Conservation (phyloP, 768 basidiomycete species). For the Lentinula boryana region DNA sequence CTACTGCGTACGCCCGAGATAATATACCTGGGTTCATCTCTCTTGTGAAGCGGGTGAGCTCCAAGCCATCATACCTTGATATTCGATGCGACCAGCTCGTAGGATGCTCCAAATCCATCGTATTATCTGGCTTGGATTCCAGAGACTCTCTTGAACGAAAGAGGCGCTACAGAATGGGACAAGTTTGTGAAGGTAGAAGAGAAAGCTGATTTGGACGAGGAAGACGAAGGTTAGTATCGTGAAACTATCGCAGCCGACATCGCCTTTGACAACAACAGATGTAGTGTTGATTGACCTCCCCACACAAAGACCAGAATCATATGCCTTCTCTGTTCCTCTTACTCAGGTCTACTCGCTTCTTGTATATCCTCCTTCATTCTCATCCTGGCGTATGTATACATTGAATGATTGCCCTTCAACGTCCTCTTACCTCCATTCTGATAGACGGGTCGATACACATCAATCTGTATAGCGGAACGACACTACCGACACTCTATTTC, state of each 20-base stretch:
- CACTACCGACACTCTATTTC: conserved; percentile 87
- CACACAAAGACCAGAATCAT: conserved; percentile 78
- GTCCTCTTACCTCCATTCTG: not conserved
- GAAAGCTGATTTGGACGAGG: conserved; percentile 48
- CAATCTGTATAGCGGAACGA: conserved; percentile 81
- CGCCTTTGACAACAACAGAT: conserved; percentile 36
- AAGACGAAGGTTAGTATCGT: conserved; percentile 59
- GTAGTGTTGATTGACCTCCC: conserved; percentile 84
- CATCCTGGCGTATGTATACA: conserved; percentile 63
- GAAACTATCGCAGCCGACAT: conserved; percentile 2
- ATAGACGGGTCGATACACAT: conserved; percentile 84
- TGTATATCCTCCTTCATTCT: conserved; percentile 76
- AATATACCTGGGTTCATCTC: conserved; percentile 93
- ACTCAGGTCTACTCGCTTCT: conserved; percentile 87
- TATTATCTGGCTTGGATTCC: conserved; percentile 94
- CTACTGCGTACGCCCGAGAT: conserved; percentile 85
- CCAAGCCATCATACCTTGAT: not conserved
- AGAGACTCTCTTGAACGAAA: conserved; percentile 76
- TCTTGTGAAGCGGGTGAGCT: conserved; percentile 78
- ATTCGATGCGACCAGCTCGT: conserved; percentile 9
- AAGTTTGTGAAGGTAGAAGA: conserved; percentile 87
- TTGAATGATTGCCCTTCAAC: not conserved
- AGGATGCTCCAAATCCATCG: conserved; percentile 72
- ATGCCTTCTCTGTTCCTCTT: conserved; percentile 92
- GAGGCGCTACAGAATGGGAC: conserved; percentile 79